Conservation (phyloP, 139 green algal genomes). For the Diplosphaera chodatii region DNA sequence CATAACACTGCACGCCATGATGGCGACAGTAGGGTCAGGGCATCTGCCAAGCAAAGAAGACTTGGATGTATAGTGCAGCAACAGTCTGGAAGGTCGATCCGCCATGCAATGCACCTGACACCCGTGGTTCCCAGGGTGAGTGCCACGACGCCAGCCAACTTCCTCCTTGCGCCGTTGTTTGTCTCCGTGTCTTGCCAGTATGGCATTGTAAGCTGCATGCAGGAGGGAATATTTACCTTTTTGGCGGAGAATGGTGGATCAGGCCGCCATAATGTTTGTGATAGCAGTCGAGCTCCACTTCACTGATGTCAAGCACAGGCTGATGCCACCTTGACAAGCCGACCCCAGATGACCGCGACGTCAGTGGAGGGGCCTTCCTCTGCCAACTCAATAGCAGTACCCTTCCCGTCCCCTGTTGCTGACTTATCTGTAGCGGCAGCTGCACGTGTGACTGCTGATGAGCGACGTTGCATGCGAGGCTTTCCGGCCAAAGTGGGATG, state of each 20-base stretch:
- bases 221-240: not conserved
- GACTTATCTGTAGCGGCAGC: not conserved
- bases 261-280: too few relatives aligned
- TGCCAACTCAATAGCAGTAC: not conserved
- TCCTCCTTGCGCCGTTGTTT: constrained; percentile 42
- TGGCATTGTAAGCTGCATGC: constrained; percentile 64
- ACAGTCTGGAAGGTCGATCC: too few relatives aligned
- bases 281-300: too few relatives aligned
- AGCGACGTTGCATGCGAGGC: too few relatives aligned
- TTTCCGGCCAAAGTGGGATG: too few relatives aligned
- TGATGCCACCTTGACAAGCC: constrained; percentile 41
- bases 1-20: constrained; percentile 52
- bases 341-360: constrained; percentile 53
- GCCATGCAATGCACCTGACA: constrained; percentile 55
- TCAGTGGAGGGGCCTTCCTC: constrained; percentile 65
- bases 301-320: not conserved
- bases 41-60: too few relatives aligned
- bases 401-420: not conserved
- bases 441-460: not conserved
- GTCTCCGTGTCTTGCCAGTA: constrained; percentile 72
- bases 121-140: constrained; percentile 92
- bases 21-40: too few relatives aligned
- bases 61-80: too few relatives aligned
- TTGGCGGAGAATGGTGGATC: too few relatives aligned
- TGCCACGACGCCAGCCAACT: constrained; percentile 77